Conservation (phyloP, 805 yeast genomes). For the Teunomyces kruisii region DNA sequence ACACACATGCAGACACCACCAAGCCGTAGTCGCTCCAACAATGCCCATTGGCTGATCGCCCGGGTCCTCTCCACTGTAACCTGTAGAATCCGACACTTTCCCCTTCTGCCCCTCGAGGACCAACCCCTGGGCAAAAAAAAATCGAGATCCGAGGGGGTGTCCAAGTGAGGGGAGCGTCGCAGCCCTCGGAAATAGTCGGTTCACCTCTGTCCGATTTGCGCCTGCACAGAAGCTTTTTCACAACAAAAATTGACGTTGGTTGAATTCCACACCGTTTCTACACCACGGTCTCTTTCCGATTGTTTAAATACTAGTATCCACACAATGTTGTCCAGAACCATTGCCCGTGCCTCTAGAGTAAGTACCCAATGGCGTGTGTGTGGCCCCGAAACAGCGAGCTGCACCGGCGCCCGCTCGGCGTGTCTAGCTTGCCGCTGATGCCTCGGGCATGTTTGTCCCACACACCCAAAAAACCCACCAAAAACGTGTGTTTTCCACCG, state of each 20-base stretch:
- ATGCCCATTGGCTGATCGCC: neutral
- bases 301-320: neutral
- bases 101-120: neutral
- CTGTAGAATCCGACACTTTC: neutral
- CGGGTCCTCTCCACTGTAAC: neutral
- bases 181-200: conserved; percentile 5
- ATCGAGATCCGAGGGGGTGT: neutral
- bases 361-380: conserved; percentile 16
- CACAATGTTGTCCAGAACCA: conserved; percentile 42
- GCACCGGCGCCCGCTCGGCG: neutral
- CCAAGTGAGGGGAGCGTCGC: neutral
- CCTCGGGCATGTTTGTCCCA: no score
- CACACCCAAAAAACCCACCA: no score
- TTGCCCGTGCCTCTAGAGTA: conserved; percentile 45
- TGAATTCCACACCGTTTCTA: neutral
- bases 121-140: neutral
- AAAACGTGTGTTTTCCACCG: neutral
- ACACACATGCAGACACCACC: no score
- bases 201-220: conserved; percentile 1
- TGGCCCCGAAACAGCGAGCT: neutral
- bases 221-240: neutral
- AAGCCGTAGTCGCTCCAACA: no score
- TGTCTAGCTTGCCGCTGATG: no score
- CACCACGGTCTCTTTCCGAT: conserved; percentile 1
- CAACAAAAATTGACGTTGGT: neutral